Evolutionary conservation across 192 early-diverging fungal species (phyloP), one percentile per base, ranked within the genome.

Genomic region (Mortierella alpina): DNA sequence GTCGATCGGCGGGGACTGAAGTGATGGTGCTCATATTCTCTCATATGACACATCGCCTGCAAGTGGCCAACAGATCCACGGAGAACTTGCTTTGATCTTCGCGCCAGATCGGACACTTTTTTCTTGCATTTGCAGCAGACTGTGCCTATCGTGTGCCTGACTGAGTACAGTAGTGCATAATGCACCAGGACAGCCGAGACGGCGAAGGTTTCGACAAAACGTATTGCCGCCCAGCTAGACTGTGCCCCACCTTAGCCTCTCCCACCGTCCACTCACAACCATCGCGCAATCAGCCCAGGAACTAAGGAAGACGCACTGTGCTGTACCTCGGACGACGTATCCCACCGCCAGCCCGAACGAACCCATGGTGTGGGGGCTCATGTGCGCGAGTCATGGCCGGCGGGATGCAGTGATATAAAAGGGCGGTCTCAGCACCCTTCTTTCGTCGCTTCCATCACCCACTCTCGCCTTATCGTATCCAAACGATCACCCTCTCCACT

Each of bases 41-140:
- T 31, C 31, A 31, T 31, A 31, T 31, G 31, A 31, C 31, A 31
- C 31, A 31, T 31, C 31, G 31, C 31, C 31, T 31, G 31, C 31
- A 31, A 31, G 31, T 31, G 31, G 11, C 54, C 20, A 0, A 23
- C 9, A 56, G 20, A 31, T 17, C n/a, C 18, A 54, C 53, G 10
- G 53, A n/a, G 52, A 59, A n/a, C 13, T 15, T 17, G 5, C 17
- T 39, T 14, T 59, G 7, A 23, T 42, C 15, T 41, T 41, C n/a
- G n/a, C n/a, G n/a, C n/a, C n/a, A n/a, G n/a, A n/a, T n/a, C 58
- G 39, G 58, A 42, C 58, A 15, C 58, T 42, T 65, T 12, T 23
- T 41, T 18, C n/a, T 66, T 65, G 13, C 41, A 5, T 18, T n/a
- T 9, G 1, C 50, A 50, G 17, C 31, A 47, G 41, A 5, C 39